Evolutionary conservation across 2,329 filamentous ascomycete genomes (phyloP), one percentile per base, ranked within the genome.

Genomic region (Aurifilum marmelostoma): DNA sequence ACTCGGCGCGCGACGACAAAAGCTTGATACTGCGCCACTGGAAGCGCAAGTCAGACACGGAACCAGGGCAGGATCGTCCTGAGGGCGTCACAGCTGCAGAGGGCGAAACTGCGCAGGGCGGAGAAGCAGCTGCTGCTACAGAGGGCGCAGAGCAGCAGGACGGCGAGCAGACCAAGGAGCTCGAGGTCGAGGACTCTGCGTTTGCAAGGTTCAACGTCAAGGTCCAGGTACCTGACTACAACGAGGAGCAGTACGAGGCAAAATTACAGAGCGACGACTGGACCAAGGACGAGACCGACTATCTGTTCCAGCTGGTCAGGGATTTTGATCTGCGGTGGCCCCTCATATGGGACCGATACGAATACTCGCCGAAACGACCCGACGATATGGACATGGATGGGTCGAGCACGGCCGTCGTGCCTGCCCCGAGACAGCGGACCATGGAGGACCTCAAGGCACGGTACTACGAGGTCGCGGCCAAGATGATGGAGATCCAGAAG

Each of bases 231-330:
- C 93, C 94, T 0, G 85, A 89, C 70, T 98, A 98, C 79, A 93
- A 88, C 71, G 91, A 97, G 72, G 92, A 94, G 72, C 91, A 97
- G 77, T 99, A 99, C 80, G 87, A 90, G 70, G 85, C 88, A 68
- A 88, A 91, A 71, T 80, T 99, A 64, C 86, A 89, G 74, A 91
- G 85, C 76, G 83, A 88, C 18, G 90, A 95, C 74, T 99, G 96
- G 96, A 91, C 92, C 18, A 93, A 91, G 75, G 91, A 96, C 75
- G 96, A 99, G 80, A 99, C 96, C 11, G 94, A 97, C 77, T 97
- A 97, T 76, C 81, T 99, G 72, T 87, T 98, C 77, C 83, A 88
- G 3, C 78, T 95, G 47, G 92, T 89, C 18, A 86, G 86, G 68
- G 91, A 94, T 61, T 97, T 90, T 76, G 93, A 97, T 76, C 85